phyloP scores from a whole-genome alignment of 1,284 basidiomycete genomes.

The Boletus smithii region DNA sequence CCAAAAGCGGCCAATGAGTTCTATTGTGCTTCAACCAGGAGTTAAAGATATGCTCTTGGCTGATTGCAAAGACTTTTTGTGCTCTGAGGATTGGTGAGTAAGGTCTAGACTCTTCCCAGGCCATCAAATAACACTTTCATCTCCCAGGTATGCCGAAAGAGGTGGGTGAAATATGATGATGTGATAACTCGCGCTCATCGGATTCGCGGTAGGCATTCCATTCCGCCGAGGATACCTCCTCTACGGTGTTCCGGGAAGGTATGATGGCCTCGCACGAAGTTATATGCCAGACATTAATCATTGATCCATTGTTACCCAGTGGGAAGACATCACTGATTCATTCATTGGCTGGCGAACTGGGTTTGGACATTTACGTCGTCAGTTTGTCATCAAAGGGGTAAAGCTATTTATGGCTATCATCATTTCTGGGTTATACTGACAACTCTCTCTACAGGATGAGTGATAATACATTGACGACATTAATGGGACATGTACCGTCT shows the following conservation, averaged over 20 bases:
- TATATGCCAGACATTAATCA: conserved; percentile 10
- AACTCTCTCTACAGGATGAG: conserved; percentile 58
- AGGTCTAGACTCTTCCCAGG: conserved; percentile 9
- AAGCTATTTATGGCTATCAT: conserved; percentile 19
- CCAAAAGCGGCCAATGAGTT: conserved; percentile 82
- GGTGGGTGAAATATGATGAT: conserved; percentile 44
- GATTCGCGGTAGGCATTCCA: conserved; percentile 59
- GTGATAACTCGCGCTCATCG: conserved; percentile 20
- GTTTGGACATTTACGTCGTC: conserved; percentile 86
- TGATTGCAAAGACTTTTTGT: conserved; percentile 80
- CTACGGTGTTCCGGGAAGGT: conserved; percentile 83
- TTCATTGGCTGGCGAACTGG: conserved; percentile 80
- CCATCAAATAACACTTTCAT: conserved; percentile 14
- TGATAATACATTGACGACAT: conserved; percentile 76
- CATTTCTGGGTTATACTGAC: conserved; percentile 11
- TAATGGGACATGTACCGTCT: conserved; percentile 81
- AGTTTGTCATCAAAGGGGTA: conserved; percentile 82
- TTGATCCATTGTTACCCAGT: conserved; percentile 37
- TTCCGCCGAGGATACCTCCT: conserved; percentile 82
- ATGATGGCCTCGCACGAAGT: conserved; percentile 19
- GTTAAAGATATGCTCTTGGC: conserved; percentile 84
- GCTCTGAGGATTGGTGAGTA: conserved; percentile 77
- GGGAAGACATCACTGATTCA: conserved; percentile 84
- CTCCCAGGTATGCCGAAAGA: conserved; percentile 75
- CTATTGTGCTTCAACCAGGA: conserved; percentile 79